Percentiles rank a stretch among this genome's conserved stretches.
These are phyloP conservation scores for Oldenlandia corymbosa DNA, from an alignment of 257 asterid genomes.

Conservation along the genomic window DNA sequence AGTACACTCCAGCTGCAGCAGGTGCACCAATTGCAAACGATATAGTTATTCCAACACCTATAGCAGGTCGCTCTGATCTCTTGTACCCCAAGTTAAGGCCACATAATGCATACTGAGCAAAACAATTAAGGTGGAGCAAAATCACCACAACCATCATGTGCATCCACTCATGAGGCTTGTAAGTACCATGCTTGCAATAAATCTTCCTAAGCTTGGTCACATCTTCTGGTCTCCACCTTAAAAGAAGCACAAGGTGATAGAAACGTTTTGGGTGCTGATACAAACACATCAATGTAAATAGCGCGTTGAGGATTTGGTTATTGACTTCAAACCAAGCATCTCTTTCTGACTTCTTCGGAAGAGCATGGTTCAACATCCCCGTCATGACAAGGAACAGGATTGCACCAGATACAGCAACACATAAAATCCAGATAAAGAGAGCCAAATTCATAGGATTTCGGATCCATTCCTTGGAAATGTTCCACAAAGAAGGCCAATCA, in stretches of 20 bases:
- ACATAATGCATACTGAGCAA: constrained; percentile 73
- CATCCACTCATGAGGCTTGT: constrained; percentile 80
- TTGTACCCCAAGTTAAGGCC: constrained; percentile 72
- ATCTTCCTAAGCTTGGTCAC: constrained; percentile 54
- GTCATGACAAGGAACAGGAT: constrained; percentile 80
- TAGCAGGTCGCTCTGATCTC: constrained; percentile 63
- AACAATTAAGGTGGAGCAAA: constrained; percentile 63
- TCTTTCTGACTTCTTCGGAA: constrained; percentile 65
- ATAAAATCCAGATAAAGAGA: constrained; percentile 58
- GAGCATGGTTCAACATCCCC: constrained; percentile 73
- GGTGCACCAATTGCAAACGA: constrained; percentile 75
- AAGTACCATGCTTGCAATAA: constrained; percentile 67
- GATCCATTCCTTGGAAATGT: constrained; percentile 66
- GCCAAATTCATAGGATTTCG: constrained; percentile 67
- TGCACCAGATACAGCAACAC: constrained; percentile 85
- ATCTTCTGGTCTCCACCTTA: constrained; percentile 58
- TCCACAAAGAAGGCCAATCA: constrained; percentile 49
- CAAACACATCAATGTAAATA: constrained; percentile 83
- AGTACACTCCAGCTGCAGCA: constrained; percentile 65
- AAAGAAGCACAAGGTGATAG: constrained; percentile 56
- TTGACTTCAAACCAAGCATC: constrained; percentile 86
- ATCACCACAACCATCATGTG: constrained; percentile 81
- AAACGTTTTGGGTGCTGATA: constrained; percentile 76
- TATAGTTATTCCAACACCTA: constrained; percentile 66
- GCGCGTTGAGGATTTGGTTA: constrained; percentile 83